These are phyloP conservation scores for Triangularia verruculosa DNA, from an alignment of 2,329 filamentous ascomycete genomes.

Conservation along the genomic window DNA sequence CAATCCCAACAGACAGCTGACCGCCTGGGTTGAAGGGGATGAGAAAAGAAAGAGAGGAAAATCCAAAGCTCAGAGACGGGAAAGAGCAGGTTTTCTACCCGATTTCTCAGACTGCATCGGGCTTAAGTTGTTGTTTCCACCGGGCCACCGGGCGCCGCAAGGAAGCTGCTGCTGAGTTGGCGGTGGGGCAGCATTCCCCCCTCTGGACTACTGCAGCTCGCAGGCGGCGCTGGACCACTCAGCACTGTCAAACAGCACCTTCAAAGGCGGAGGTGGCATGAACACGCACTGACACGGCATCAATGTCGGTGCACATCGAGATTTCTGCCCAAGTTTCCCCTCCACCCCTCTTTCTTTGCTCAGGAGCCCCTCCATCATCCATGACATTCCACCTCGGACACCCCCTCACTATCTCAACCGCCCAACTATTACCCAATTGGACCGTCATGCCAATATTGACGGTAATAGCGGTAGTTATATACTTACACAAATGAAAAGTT, in stretches of 20 bases:
- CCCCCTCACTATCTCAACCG: background rate
- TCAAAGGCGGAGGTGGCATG: too few species aligned
- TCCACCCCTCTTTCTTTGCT: background rate
- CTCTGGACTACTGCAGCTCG: background rate
- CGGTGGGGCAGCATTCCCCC: constrained; percentile 23
- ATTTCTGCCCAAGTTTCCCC: background rate
- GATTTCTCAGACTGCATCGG: background rate
- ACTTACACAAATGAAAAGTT: background rate
- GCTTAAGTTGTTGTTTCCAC: constrained; percentile 3
- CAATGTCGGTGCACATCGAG: background rate
- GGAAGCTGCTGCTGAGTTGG: constrained; percentile 25
- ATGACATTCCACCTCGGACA: background rate
- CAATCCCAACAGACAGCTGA: background rate
- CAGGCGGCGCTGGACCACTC: background rate
- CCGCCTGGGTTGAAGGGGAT: constrained; percentile 1
- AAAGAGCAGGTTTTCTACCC: constrained; percentile 18
- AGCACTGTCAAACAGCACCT: background rate
- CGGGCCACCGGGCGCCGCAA: constrained; percentile 5
- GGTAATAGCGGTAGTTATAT: background rate
- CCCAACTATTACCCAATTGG: background rate
- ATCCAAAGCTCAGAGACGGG: background rate
- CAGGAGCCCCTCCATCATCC: background rate
- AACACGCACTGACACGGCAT: background rate
- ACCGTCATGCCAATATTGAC: background rate
- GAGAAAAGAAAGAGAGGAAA: constrained; percentile 4